phyloP scores from a whole-genome alignment of 2,329 filamentous ascomycete genomes.

The Reticulascus tulasneorum region DNA sequence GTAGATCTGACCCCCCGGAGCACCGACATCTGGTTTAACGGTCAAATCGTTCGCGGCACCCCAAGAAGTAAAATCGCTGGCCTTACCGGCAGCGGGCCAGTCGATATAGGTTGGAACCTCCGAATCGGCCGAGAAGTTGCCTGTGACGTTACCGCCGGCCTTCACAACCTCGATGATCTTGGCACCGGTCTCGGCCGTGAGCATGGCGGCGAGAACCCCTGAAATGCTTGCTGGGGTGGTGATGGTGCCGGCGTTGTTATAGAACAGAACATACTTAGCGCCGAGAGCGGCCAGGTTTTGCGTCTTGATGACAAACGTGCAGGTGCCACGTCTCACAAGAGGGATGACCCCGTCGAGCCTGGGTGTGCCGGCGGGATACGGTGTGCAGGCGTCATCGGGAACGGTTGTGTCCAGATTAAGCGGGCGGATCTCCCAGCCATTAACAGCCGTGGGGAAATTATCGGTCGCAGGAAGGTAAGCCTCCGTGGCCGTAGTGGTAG shows the following conservation, averaged over 20 bases:
- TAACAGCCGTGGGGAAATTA: conserved; percentile 9
- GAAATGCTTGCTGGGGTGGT: conserved; percentile 2
- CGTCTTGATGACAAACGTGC: conserved; percentile 29
- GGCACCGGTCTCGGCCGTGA: conserved; percentile 16
- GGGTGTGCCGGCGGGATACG: conserved; percentile 30
- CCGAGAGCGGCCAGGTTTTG: conserved; percentile 31
- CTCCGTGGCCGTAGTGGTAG: conserved; percentile 6
- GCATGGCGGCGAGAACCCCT: conserved; percentile 15
- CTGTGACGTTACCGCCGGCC: conserved; percentile 37
- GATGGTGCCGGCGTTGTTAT: conserved; percentile 21
- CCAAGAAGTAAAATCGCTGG: conserved; percentile 32
- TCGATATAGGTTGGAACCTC: conserved; percentile 9
- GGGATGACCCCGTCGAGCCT: conserved; percentile 35
- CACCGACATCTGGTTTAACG: conserved; percentile 37
- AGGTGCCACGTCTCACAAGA: conserved; percentile 34
- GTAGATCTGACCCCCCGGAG: conserved; percentile 34
- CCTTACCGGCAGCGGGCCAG: conserved; percentile 21
- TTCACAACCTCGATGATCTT: conserved; percentile 12
- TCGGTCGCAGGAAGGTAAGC: conserved; percentile 28
- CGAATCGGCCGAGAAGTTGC: conserved; percentile 20
- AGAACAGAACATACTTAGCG: conserved; percentile 35
- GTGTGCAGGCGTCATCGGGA: conserved; percentile 29
- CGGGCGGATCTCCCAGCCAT: conserved; percentile 19
- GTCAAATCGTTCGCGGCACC: conserved; percentile 36
- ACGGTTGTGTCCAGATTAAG: conserved; percentile 14